Conservation (phyloP, 2,329 filamentous ascomycete genomes). For the Sporothrix phasma region DNA sequence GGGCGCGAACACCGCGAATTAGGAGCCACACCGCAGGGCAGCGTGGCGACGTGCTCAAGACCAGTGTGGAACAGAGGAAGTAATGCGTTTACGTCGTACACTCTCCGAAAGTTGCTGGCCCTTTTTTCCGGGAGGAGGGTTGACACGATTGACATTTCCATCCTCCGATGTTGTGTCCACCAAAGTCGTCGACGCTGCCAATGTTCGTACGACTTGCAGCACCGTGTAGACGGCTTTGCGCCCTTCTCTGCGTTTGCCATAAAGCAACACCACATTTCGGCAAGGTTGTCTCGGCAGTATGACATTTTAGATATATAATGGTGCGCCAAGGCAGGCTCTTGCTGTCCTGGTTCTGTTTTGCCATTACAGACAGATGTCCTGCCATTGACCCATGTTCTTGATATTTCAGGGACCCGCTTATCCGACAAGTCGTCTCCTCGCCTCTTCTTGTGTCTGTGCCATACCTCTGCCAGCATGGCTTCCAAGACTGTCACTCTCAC, state of each 20-base stretch:
- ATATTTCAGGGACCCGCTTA: not conserved
- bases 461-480: slow-evolving; percentile 5
- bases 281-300: too few relatives aligned
- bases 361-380: not conserved
- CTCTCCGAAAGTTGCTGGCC: not conserved
- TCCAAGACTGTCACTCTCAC: slow-evolving; percentile 25
- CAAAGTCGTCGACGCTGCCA: not conserved
- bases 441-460: not conserved
- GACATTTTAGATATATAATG: too few relatives aligned
- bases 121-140: not conserved
- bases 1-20: not conserved
- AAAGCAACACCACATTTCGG: too few relatives aligned
- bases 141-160: not conserved
- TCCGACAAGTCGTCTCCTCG: not conserved
- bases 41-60: not conserved
- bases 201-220: not conserved
- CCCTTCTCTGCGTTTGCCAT: not conserved
- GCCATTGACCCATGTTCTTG: not conserved
- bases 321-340: not conserved
- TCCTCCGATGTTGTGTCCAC: not conserved
- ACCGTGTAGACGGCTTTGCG: too few relatives aligned
- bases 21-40: not conserved
- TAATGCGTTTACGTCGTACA: not conserved
- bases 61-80: too few relatives aligned
- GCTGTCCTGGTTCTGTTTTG: not conserved